Conservation (phyloP, 257 asterid genomes). For the Sherardia arvensis region DNA sequence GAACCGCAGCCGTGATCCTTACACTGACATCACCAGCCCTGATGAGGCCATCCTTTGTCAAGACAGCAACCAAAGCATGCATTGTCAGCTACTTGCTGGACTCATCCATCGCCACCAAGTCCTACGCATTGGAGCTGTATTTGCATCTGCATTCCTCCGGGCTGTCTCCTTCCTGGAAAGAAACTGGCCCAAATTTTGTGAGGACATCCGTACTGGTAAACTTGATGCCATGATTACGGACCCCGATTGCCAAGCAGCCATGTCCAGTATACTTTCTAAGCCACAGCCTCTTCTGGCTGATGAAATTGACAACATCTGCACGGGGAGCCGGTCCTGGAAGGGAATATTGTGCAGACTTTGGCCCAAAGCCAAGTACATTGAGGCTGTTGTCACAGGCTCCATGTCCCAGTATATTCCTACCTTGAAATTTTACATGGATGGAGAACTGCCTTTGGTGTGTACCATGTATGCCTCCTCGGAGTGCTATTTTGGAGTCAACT, state of each 20-base stretch:
- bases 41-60: slow-evolving; percentile 55
- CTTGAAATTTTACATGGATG: slow-evolving; percentile 47
- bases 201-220: slow-evolving; percentile 43
- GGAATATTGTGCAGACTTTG: slow-evolving; percentile 57
- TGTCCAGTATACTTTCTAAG: slow-evolving; percentile 23
- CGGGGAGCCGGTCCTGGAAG: slow-evolving; percentile 41
- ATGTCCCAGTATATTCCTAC: slow-evolving; percentile 76
- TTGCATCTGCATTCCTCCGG: slow-evolving; percentile 75
- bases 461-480: slow-evolving; percentile 75
- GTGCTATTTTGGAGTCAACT: slow-evolving; percentile 61
- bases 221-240: slow-evolving; percentile 39
- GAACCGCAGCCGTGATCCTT: slow-evolving; percentile 47
- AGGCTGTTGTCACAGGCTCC: slow-evolving; percentile 79
- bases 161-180: slow-evolving; percentile 66
- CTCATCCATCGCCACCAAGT: slow-evolving; percentile 61
- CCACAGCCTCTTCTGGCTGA: slow-evolving; percentile 43
- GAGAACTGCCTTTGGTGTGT: slow-evolving; percentile 49
- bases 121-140: slow-evolving; percentile 75
- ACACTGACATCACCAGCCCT: slow-evolving; percentile 65
- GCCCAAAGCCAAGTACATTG: slow-evolving; percentile 68
- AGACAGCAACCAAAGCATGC: slow-evolving; percentile 74
- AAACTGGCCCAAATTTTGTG: slow-evolving; percentile 50
- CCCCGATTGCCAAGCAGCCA: slow-evolving; percentile 32
- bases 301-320: slow-evolving; percentile 55
- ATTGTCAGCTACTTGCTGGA: slow-evolving; percentile 69